Conservation (phyloP, 202 grass and related monocot species). For the Brachypodium distachyon region DNA sequence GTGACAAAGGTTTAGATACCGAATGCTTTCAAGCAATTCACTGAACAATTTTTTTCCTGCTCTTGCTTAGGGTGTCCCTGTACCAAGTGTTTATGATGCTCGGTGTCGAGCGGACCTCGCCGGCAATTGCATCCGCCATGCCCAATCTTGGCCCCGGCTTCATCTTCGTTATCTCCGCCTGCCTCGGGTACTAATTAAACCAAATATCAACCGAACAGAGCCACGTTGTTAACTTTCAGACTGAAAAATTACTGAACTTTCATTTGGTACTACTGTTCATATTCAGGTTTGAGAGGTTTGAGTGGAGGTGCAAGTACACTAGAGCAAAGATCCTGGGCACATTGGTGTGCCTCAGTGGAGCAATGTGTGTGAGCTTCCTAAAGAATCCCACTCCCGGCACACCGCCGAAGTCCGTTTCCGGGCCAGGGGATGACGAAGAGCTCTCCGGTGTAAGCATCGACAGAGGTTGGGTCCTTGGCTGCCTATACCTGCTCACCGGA, state of each 20-base stretch:
- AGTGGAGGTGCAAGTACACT: conserved; percentile 39
- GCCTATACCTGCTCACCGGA: conserved; percentile 30
- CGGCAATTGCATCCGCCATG: conserved; percentile 49
- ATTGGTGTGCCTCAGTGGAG: conserved; percentile 44
- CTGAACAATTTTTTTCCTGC: neutral
- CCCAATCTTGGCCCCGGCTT: conserved; percentile 46
- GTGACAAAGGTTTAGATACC: neutral
- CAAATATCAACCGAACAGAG: neutral
- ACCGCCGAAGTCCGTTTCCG: conserved; percentile 5
- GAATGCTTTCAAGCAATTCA: neutral
- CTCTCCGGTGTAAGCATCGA: neutral
- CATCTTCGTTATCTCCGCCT: conserved; percentile 41
- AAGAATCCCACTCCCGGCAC: conserved; percentile 12
- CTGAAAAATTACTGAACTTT: neutral
- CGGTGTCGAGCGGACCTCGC: conserved; percentile 35
- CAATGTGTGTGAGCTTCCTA: conserved; percentile 45
- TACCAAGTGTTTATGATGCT: conserved; percentile 45
- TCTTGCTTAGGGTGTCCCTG: conserved; percentile 18
- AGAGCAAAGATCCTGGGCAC: conserved; percentile 49
- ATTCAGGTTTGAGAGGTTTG: conserved; percentile 46
- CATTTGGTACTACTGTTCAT: neutral
- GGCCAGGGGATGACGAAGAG: neutral
- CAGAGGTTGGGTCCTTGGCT: conserved; percentile 38
- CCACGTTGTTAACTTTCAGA: neutral
- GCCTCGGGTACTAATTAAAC: neutral